Percentiles rank a stretch among this genome's conserved stretches.
These are phyloP conservation scores for Arxiozyma telluris DNA, from an alignment of 1,139 yeast genomes.

Conservation along the genomic window DNA sequence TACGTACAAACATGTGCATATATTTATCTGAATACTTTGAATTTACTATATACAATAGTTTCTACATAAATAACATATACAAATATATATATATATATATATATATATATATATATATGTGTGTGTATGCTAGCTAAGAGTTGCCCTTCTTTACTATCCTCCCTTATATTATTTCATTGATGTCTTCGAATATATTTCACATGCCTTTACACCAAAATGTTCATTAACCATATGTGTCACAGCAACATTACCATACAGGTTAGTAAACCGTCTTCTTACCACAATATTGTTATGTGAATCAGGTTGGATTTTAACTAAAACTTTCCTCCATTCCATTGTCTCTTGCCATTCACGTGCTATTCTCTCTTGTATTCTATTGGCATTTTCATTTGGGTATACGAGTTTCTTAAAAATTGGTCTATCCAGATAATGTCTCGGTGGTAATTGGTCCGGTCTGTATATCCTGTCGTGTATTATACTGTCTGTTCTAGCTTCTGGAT, in stretches of 20 bases:
- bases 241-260: conserved; percentile 96
- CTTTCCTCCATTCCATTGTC: conserved; percentile 85
- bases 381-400: conserved; percentile 26
- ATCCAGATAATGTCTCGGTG: conserved; percentile 37
- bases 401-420: conserved; percentile 21
- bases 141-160: not conserved
- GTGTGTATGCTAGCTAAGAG: no score
- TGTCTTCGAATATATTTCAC: not conserved
- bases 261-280: conserved; percentile 81
- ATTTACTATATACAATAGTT: no score
- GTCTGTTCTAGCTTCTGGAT: conserved; percentile 47
- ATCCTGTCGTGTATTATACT: conserved; percentile 73
- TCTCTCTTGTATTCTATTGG: conserved; percentile 55
- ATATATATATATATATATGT: no score
- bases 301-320: conserved; percentile 72
- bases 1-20: not conserved
- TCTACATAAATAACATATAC: not conserved
- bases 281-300: conserved; percentile 94
- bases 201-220: conserved; percentile 41
- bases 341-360: conserved; percentile 87
- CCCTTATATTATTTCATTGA: not conserved
- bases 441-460: conserved; percentile 58
- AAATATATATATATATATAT: no score
- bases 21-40: not conserved
- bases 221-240: conserved; percentile 66